Evolutionary conservation across 2,329 filamentous ascomycete species (phyloP), one percentile per base, ranked within the genome.

Genomic region (Fusarium succisae): DNA sequence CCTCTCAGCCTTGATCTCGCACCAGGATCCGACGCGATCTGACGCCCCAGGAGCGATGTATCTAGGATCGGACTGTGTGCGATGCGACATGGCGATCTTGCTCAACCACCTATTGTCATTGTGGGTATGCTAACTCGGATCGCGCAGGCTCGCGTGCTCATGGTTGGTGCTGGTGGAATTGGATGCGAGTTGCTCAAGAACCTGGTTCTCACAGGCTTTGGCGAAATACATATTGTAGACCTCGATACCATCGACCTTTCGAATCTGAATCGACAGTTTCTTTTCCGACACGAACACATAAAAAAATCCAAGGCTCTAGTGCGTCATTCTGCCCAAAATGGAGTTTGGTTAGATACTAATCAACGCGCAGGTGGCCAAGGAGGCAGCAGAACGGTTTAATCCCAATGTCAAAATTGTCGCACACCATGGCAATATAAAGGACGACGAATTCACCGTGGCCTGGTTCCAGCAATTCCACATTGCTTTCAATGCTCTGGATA

Each of bases 141-240:
- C 75, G 69, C 67, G 58, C 68, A 98, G 95, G 90, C 94, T 70
- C 93, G 92, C 73, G 92, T 98, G 60, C 88, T 99, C 66, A 94
- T 99, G 87, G 96, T 99, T 65, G 96, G 96, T 79, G 96, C 96
- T 63, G 96, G 96, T 71, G 96, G 96, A 72, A 99, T 99, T 80
- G 96, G 96, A 77, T 99, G 96, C 85, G 96, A 99, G 85, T 89
- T 99, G 13, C 90, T 99, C 74, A 99, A 99, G 87, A 98, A 98
- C 83, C 91, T 99, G 65, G 94, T 96, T 50, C 91, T 98, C 55
- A 93, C 92, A 48, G 95, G 96, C 76, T 99, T 98, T 78, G 94
- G 94, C 75, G 93, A 98, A 84, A 91, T 98, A 57, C 94, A 98
- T 82, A 92, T 98, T 51, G 94, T 99, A 76, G 96, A 99, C 83